Evolutionary conservation across 306 rosid species (phyloP), one percentile per base, ranked within the genome.

Genomic region (Betula pendula): DNA sequence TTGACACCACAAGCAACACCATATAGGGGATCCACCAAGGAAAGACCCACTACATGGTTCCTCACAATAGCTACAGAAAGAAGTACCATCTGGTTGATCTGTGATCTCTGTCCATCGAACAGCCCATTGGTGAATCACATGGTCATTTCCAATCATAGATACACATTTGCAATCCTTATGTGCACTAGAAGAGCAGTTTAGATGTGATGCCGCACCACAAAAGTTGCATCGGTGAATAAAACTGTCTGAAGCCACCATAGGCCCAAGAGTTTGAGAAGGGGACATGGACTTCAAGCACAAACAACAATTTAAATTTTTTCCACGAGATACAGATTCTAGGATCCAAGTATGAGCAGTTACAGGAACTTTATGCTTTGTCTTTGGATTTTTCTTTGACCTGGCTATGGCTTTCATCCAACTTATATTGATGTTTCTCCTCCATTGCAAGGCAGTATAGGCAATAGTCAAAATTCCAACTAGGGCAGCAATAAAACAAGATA

Each of bases 1-100:
- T 74, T 96, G 99, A 81, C 99, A 96, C 99, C 99, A 96, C 85
- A 96, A 80, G 86, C 99, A 96, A 79, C 88, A 84, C 99, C 99
- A 96, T 82, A 96, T 91, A 42, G 99, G 99, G 71, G 99, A 96
- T 75, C 99, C 98, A 71, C 92, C 90, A 70, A 96, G 99, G 87
- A 96, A 96, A 16, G 98, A 87, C 68, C 93, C 98, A 56, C 90
- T 90, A 72, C 99, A 96, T 49, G 91, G 97, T 73, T 96, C 99
- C 83, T 96, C 99, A 87, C 99, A 96, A 76, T 89, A 88, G 85
- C 96, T 87, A 82, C 99, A 96, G 69, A 91, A 89, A 53, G 93
- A 68, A 77, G 87, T 78, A 68, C 93, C 99, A 49, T 92, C 98
- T 17, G 91, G 88, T 76, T 91, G 99, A 78, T 96, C 99, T 7